These are phyloP conservation scores for Nymphaea thermarum DNA, from an alignment of 164 flowering plant genomes.

Conservation along the genomic window DNA sequence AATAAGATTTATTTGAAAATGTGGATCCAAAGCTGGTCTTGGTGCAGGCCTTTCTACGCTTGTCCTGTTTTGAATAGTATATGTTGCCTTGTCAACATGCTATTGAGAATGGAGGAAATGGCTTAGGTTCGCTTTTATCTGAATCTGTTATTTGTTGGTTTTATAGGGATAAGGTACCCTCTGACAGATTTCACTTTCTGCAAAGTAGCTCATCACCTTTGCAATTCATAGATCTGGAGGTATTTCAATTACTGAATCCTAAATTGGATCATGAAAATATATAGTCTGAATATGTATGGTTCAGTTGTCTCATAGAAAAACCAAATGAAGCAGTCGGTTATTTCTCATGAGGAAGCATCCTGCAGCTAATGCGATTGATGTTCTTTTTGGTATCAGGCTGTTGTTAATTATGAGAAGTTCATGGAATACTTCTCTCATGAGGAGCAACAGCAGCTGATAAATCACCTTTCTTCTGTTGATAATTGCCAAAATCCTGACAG, in stretches of 20 bases:
- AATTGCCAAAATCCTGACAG: constrained; percentile 39
- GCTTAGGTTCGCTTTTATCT: not conserved
- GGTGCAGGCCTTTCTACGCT: not conserved
- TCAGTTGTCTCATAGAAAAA: not conserved
- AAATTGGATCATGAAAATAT: not conserved
- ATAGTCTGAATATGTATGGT: not conserved
- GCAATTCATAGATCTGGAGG: constrained; percentile 50
- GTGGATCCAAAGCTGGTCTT: not conserved
- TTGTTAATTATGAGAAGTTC: not conserved
- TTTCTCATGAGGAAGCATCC: not conserved
- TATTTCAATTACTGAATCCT: constrained; percentile 18
- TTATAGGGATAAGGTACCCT: constrained; percentile 50
- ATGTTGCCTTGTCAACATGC: not conserved
- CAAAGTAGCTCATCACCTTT: constrained; percentile 48
- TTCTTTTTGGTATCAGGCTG: not conserved
- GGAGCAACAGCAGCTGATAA: constrained; percentile 51
- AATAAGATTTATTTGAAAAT: not conserved
- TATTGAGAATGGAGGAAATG: not conserved
- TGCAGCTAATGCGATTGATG: not conserved
- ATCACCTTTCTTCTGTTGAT: constrained; percentile 57
- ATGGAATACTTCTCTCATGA: constrained; percentile 38
- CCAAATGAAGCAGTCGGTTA: not conserved
- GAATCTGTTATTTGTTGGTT: not conserved
- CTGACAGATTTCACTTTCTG: constrained; percentile 34
- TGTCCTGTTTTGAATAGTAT: no score